Conservation (phyloP, 176 grass and related monocot species). For the Thinopyrum elongatum region DNA sequence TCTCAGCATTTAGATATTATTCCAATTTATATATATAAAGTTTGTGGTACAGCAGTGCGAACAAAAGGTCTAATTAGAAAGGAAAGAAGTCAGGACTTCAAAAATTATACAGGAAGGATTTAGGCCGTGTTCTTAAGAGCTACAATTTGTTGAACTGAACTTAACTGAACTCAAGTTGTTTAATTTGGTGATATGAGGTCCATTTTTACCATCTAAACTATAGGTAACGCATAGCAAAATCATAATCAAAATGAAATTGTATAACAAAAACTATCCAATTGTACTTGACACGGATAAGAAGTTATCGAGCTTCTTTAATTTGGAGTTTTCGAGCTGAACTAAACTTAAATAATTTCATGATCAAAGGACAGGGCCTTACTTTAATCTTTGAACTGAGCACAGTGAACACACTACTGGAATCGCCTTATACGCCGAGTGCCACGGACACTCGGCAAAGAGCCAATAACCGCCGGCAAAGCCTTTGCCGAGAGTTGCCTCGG, state of each 20-base stretch:
- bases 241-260: not conserved
- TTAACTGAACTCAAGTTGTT: constrained; percentile 12
- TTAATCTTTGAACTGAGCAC: not conserved
- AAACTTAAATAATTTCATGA: not conserved
- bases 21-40: not conserved
- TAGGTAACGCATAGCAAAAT: not conserved
- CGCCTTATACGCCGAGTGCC: too few species aligned
- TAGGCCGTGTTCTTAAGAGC: not conserved
- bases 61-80: not conserved
- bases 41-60: not conserved
- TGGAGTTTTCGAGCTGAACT: too few species aligned
- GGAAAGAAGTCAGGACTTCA: not conserved
- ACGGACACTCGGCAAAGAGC: too few species aligned
- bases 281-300: too few species aligned
- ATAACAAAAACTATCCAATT: not conserved
- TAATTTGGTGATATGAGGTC: not conserved
- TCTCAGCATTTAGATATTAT: not conserved
- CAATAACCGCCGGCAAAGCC: too few species aligned
- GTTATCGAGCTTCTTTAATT: too few species aligned
- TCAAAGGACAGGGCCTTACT: not conserved
- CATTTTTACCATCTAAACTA: not conserved
- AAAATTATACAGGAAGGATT: not conserved
- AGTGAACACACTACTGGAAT: too few species aligned
- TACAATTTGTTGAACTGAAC: constrained; percentile 6
- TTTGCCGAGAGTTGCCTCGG: too few species aligned